A percentile compares a stretch with the other conserved stretches of the same genome.
phyloP scores from a whole-genome alignment of 1,139 yeast genomes.

The Saccharomyces hybrid region DNA sequence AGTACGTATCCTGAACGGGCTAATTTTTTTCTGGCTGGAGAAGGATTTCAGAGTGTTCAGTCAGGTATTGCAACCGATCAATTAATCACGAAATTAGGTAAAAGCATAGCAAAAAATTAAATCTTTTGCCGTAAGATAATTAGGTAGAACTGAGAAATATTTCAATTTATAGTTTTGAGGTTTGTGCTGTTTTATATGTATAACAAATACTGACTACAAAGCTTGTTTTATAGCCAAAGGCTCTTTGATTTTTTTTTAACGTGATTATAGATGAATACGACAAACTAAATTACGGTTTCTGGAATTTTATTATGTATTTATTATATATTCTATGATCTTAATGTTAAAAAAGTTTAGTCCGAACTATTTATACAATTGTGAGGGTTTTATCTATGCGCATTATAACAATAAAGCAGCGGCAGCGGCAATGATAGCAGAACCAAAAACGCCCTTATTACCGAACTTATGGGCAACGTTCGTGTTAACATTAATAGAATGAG shows the following conservation, averaged over 20 bases:
- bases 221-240: too few species aligned
- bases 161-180: too few species aligned
- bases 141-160: too few species aligned
- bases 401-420: neutral
- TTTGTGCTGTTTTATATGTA: too few species aligned
- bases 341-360: neutral
- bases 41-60: constrained; percentile 3
- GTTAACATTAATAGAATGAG: neutral
- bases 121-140: neutral
- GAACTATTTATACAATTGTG: neutral
- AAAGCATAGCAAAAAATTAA: neutral
- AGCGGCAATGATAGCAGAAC: neutral
- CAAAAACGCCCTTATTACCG: neutral
- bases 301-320: neutral
- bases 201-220: too few species aligned
- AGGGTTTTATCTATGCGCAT: neutral
- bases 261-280: too few species aligned
- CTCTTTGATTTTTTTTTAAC: too few species aligned
- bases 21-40: constrained; percentile 11
- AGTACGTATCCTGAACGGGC: constrained; percentile 3
- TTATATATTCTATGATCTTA: neutral
- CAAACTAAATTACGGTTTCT: too few species aligned
- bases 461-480: neutral
- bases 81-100: neutral
- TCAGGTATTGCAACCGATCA: neutral